phyloP scores from a whole-genome alignment of 106 monocot species.

The Dactylorhiza incarnata region DNA sequence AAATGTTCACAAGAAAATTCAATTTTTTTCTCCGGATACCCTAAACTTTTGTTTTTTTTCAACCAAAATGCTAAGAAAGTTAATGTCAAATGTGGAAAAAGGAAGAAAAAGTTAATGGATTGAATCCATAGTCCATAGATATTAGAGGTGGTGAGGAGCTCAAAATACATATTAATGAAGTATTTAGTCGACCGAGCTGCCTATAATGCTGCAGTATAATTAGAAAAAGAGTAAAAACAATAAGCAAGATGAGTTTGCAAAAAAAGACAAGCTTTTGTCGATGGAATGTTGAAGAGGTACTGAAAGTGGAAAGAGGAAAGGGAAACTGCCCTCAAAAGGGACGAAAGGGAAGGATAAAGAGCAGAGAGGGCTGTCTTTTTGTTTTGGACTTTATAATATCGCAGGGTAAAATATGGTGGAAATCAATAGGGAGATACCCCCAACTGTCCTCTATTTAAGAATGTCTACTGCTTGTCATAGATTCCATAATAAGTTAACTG shows the following conservation, averaged over 20 bases:
- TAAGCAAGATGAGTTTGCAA: constrained; percentile 8
- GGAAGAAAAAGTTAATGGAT: too few species aligned
- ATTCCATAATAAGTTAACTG: constrained; percentile 20
- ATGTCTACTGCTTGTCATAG: constrained; percentile 55
- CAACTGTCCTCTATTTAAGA: constrained; percentile 34
- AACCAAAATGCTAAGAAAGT: too few species aligned
- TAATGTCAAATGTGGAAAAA: too few species aligned
- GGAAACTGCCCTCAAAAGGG: constrained; percentile 58
- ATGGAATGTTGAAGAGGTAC: constrained; percentile 39
- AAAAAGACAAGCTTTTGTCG: constrained; percentile 55
- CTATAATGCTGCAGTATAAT: neutral
- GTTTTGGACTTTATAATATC: constrained; percentile 7
- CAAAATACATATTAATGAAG: too few species aligned
- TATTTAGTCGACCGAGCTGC: too few species aligned
- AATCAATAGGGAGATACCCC: constrained; percentile 15
- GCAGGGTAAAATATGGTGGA: constrained; percentile 9
- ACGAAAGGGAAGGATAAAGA: constrained; percentile 70
- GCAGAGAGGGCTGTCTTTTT: constrained; percentile 20
- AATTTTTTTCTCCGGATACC: too few species aligned
- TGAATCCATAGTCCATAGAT: neutral
- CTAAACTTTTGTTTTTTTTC: too few species aligned
- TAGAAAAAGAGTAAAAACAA: neutral
- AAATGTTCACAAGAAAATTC: too few species aligned
- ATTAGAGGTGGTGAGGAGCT: neutral
- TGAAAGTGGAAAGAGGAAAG: constrained; percentile 21